phyloP scores from a whole-genome alignment of 768 basidiomycete species.

The Amanita subjunquillea region DNA sequence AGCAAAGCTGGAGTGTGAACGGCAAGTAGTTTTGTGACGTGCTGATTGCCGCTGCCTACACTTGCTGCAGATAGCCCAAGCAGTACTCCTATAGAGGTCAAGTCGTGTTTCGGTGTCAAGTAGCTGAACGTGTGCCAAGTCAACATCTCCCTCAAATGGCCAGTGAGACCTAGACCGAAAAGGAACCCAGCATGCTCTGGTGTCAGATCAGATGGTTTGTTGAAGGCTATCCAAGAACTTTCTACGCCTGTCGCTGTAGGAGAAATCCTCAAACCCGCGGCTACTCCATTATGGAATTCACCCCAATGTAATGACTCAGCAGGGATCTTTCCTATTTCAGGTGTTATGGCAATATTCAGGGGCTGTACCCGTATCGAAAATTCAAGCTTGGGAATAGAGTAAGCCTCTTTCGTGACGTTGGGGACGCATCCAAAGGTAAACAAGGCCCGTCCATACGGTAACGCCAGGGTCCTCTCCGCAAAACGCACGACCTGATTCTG shows the following conservation, averaged over 20 bases:
- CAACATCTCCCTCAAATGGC: conserved; percentile 81
- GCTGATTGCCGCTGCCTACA: conserved; percentile 73
- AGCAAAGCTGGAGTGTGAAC: conserved; percentile 92
- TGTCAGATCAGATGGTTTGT: conserved; percentile 83
- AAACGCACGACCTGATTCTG: conserved; percentile 73
- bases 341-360: conserved; percentile 48
- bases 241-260: conserved; percentile 69
- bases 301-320: conserved; percentile 78
- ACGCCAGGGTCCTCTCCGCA: conserved; percentile 80
- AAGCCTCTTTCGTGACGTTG: conserved; percentile 68
- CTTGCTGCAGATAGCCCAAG: conserved; percentile 91
- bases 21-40: conserved; percentile 84
- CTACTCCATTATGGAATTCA: conserved; percentile 97
- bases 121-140: conserved; percentile 96
- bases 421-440: conserved; percentile 83
- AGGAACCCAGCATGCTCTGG: conserved; percentile 96
- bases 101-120: conserved; percentile 91
- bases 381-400: conserved; percentile 71
- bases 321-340: conserved; percentile 65
- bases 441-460: conserved; percentile 85
- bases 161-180: conserved; percentile 83
- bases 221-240: conserved; percentile 94
- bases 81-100: conserved; percentile 88
- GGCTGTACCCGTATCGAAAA: conserved; percentile 69
- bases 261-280: conserved; percentile 78